Base-by-base conservation (phyloP, 2,329 filamentous ascomycete species). In the Stagonosporopsis rhizophila region DNA sequence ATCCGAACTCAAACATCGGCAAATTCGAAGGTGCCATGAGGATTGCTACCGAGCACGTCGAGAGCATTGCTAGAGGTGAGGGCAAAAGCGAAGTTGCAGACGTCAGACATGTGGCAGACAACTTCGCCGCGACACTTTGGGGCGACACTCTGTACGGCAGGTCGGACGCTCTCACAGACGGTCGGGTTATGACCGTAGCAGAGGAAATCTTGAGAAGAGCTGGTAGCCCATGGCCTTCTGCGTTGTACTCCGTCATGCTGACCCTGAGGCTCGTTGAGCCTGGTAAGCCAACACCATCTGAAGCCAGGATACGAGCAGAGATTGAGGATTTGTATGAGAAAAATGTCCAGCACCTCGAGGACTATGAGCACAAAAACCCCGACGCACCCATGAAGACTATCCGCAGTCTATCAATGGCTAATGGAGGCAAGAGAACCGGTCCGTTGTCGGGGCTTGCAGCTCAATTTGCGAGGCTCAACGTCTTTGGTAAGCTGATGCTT, bases 151-250 rank as follows among this genome's bases (percentile, higher is more conserved):
- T 52, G 1, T 52, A 53, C 34, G 49, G 49, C 9, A 40, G 45
- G 17, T 34, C 54, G 4, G 39, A 49, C n/a, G 32, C 39, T 14
- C 23, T 37, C 3, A 44, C 35, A 14, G 44, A 40, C 23, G 44
- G 27, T 8, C 23, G 32, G 3, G 44, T 58, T 1, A 48, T 58
- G 30, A 19, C 19, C 1, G 39, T 53, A 1, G 44, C 54, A 2
- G 44, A 44, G 6, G 37, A 44, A 15, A 45, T 58, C 12, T 14
- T 58, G 5, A 17, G 19, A 22, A 38, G 39, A 11, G 44, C 25
- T n/a, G 48, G 54, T 6, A 34, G 38, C 9, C 54, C 54, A 4
- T 52, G 54, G 54, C 42, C 48, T 25, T 52, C 47, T n/a, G 35
- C 42, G 6, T 17, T 41, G 30, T 57, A 57, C 34, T 57, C 48